A percentile compares a stretch with the other conserved stretches of the same genome.
Conservation (phyloP, 331 rosid genomes). For the Erythrophleum ivorense region DNA sequence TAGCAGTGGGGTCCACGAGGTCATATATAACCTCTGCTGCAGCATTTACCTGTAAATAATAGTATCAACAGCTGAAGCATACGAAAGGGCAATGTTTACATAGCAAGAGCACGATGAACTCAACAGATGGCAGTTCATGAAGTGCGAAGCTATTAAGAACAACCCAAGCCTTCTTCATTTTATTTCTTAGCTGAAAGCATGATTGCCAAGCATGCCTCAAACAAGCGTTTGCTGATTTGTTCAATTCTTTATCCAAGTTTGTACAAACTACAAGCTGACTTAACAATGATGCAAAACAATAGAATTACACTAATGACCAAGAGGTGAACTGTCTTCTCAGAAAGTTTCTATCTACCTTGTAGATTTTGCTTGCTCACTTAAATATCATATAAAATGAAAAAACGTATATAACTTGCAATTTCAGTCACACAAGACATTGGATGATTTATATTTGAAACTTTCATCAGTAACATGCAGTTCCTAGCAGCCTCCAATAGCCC, state of each 20-base stretch:
- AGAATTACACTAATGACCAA: background rate
- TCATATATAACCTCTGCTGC: slow-evolving; percentile 95
- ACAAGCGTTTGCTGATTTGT: slow-evolving; percentile 6
- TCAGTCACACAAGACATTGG: background rate
- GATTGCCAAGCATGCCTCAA: slow-evolving; percentile 22
- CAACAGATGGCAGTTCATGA: slow-evolving; percentile 29
- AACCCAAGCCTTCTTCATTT: background rate
- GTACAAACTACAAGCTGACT: background rate
- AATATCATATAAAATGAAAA: background rate
- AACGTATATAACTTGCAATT: background rate
- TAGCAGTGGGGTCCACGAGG: slow-evolving; percentile 90
- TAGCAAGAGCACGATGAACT: slow-evolving; percentile 18
- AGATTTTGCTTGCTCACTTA: slow-evolving; percentile 5
- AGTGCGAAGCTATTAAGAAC: background rate
- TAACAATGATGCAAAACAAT: background rate
- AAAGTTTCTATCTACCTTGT: background rate
- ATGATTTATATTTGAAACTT: background rate
- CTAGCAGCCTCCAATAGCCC: slow-evolving; percentile 5
- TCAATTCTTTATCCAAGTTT: slow-evolving; percentile 7
- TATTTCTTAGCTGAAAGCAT: background rate
- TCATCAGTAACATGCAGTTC: slow-evolving; percentile 6
- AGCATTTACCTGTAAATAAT: slow-evolving; percentile 74
- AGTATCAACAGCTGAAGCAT: slow-evolving; percentile 27
- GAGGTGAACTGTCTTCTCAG: background rate
- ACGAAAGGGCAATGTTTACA: slow-evolving; percentile 3